Evolutionary conservation across 2,329 filamentous ascomycete species (phyloP).

Genomic region (Intubia oerlemansii): DNA sequence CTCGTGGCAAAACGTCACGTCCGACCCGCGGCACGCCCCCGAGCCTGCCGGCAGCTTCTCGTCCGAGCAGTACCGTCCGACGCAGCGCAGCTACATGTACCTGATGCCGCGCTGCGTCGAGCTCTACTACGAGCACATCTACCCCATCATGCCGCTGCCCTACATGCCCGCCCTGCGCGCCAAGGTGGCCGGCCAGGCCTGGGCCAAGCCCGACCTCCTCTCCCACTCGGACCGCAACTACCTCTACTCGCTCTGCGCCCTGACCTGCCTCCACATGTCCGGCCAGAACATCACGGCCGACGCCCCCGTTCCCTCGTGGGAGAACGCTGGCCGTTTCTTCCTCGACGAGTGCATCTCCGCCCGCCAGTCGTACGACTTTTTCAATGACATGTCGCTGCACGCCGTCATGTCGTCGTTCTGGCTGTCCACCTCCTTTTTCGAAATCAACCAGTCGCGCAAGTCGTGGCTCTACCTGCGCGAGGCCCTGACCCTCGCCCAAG

Average conservation of each 20-base stretch:
- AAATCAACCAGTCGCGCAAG: constrained; percentile 37
- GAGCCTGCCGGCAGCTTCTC: constrained; percentile 17
- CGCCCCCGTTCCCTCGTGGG: constrained; percentile 20
- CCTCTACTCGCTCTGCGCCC: constrained; percentile 34
- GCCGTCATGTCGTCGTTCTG: constrained; percentile 42
- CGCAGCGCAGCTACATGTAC: constrained; percentile 20
- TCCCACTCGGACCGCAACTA: constrained; percentile 19
- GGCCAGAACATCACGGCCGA: constrained; percentile 19
- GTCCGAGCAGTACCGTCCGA: constrained; percentile 21
- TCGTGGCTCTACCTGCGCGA: constrained; percentile 41
- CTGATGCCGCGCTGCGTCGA: constrained; percentile 34
- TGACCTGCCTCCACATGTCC: constrained; percentile 28
- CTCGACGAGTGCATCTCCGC: constrained; percentile 35
- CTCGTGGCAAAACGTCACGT: constrained; percentile 12
- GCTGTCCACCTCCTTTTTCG: constrained; percentile 37
- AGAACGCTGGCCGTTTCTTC: constrained; percentile 30
- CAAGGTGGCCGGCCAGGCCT: constrained; percentile 20
- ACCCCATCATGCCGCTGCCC: constrained; percentile 41
- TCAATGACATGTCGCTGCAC: constrained; percentile 29
- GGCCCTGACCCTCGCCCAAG: constrained; percentile 35
- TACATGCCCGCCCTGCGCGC: constrained; percentile 31
- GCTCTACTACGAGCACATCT: constrained; percentile 39
- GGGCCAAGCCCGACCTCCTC: constrained; percentile 10
- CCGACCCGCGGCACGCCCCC: constrained; percentile 13
- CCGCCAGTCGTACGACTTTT: constrained; percentile 33